Percentiles rank a stretch among this genome's conserved stretches.
Evolutionary conservation across 106 monocot species (phyloP).

Genomic region (Platanthera guangdongensis): DNA sequence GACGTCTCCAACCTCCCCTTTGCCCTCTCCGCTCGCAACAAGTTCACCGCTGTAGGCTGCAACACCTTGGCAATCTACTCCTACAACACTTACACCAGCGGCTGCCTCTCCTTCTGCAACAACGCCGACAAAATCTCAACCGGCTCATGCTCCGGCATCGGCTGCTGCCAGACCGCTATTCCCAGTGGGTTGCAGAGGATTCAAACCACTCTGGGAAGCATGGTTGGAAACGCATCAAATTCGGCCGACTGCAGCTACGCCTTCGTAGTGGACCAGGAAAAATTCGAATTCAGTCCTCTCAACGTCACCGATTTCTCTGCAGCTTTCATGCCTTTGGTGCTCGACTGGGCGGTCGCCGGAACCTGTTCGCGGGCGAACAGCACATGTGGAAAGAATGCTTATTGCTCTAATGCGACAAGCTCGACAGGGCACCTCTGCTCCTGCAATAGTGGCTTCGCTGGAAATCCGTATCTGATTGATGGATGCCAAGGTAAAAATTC

Average conservation of each 20-base stretch:
- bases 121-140: neutral
- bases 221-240: neutral
- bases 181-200: neutral
- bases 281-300: neutral
- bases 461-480: conserved; percentile 38
- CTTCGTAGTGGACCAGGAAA: conserved; percentile 24
- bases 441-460: conserved; percentile 32
- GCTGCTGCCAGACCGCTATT: conserved; percentile 30
- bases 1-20: conserved; percentile 3
- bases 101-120: conserved; percentile 11
- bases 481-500: conserved; percentile 40
- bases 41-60: conserved; percentile 14
- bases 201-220: neutral
- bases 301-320: neutral
- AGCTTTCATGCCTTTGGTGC: neutral
- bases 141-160: conserved; percentile 8
- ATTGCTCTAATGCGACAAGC: conserved; percentile 20
- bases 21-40: conserved; percentile 11
- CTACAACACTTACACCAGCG: neutral
- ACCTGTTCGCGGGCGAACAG: too few species aligned
- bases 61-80: conserved; percentile 1
- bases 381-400: conserved; percentile 14
- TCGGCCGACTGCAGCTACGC: conserved; percentile 19
- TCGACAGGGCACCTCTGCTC: conserved; percentile 26
- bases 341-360: neutral